Conservation (phyloP, 768 basidiomycete species). For the Russula vinacea region DNA sequence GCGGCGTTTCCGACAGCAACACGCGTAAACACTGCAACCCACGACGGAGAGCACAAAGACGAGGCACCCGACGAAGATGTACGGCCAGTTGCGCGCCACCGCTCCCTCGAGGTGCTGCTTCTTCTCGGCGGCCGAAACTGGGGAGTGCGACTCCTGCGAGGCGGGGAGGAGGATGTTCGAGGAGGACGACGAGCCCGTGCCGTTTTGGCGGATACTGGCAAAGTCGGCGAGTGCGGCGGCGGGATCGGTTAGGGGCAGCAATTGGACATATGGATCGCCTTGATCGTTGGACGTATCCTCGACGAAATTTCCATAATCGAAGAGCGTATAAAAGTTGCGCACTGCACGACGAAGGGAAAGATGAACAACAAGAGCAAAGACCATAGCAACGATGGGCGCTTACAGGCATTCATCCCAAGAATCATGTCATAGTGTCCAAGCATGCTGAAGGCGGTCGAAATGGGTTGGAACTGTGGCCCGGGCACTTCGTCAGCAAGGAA, state of each 20-base stretch:
- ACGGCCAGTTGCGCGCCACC: constrained; percentile 70
- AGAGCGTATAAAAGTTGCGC: constrained; percentile 68
- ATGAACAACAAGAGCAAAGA: constrained; percentile 15
- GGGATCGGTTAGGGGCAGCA: constrained; percentile 56
- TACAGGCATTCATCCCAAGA: constrained; percentile 77
- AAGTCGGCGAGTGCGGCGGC: constrained; percentile 62
- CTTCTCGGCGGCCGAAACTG: constrained; percentile 60
- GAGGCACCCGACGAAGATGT: constrained; percentile 62
- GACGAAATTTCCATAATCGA: constrained; percentile 72
- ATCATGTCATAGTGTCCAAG: constrained; percentile 80
- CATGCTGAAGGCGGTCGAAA: constrained; percentile 73
- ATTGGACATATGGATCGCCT: constrained; percentile 64
- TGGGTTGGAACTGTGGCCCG: constrained; percentile 67
- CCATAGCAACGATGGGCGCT: constrained; percentile 32
- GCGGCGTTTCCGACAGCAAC: constrained; percentile 43
- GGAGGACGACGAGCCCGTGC: constrained; percentile 53
- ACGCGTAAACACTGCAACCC: constrained; percentile 56
- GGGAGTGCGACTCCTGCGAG: constrained; percentile 57
- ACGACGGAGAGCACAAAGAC: constrained; percentile 45
- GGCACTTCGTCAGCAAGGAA: constrained; percentile 18
- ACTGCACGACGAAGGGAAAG: constrained; percentile 43
- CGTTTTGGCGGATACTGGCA: constrained; percentile 55
- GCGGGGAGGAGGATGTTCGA: constrained; percentile 60
- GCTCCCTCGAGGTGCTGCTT: constrained; percentile 62
- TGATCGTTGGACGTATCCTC: constrained; percentile 45